Percentiles rank a stretch among this genome's conserved stretches.
Conservation (phyloP, 805 yeast genomes). For the Kregervanrija pseudodelftensis region DNA sequence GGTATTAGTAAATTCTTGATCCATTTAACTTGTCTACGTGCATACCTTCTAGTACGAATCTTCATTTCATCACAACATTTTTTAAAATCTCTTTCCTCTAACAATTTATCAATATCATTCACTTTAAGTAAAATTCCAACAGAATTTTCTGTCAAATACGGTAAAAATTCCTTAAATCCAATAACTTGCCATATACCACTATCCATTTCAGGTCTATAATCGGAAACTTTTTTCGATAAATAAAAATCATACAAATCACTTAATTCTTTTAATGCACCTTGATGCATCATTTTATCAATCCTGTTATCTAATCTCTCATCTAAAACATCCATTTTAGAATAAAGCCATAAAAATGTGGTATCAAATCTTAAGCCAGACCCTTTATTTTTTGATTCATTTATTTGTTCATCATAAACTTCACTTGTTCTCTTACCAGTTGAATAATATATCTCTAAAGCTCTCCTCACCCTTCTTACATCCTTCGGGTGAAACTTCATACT, state of each 20-base stretch:
- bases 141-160: slow-evolving; percentile 29
- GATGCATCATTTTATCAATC: slow-evolving; percentile 74
- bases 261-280: slow-evolving; percentile 69
- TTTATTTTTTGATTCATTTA: slow-evolving; percentile 28
- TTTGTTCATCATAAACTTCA: slow-evolving; percentile 60
- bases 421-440: slow-evolving; percentile 64
- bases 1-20: slow-evolving; percentile 62
- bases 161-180: slow-evolving; percentile 85
- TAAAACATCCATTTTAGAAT: slow-evolving; percentile 51
- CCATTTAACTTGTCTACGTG: slow-evolving; percentile 88
- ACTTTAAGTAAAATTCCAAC: neutral
- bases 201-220: slow-evolving; percentile 36
- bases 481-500: slow-evolving; percentile 87
- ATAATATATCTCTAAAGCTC: slow-evolving; percentile 77
- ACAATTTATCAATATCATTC: neutral
- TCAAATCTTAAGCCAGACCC: slow-evolving; percentile 48
- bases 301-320: slow-evolving; percentile 63
- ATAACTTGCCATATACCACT: slow-evolving; percentile 90
- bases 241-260: slow-evolving; percentile 46
- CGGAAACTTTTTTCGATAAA: slow-evolving; percentile 20
- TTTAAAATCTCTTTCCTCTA: slow-evolving; percentile 21
- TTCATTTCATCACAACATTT: slow-evolving; percentile 72
- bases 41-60: slow-evolving; percentile 74
- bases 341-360: slow-evolving; percentile 77
- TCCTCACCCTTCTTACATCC: slow-evolving; percentile 66